Evolutionary conservation across 2,329 filamentous ascomycete genomes (phyloP), one percentile per base, ranked within the genome.

Genomic region (Cladosporium sp.): DNA sequence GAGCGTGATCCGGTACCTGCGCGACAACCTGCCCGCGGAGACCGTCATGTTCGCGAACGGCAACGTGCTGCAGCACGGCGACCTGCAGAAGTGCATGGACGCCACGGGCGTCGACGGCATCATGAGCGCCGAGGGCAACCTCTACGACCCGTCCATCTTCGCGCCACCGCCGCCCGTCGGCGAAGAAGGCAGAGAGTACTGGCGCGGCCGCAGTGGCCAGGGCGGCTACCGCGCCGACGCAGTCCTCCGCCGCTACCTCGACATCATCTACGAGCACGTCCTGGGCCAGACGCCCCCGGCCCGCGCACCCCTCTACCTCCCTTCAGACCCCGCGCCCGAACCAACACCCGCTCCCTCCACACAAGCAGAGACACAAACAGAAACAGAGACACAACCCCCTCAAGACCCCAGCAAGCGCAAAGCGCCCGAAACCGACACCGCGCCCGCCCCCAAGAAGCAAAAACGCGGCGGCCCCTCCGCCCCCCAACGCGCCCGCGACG

Each of bases 41-140:
- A 95, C 90, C 7, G 93, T 98, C 19, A 82, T 98, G 2, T 97
- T 98, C 66, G 93, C 93, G 3, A 98, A 98, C 68, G 93, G 93
- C 10, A 98, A 98, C 65, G 85, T 96, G 34, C 74, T 98, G 54
- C 86, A 88, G 67, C 79, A 86, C 54, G 84, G 77, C 0, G 92
- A 98, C 66, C 75, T 98, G 9, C 80, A 85, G 46, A 74, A 74
- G 16, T 97, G 92, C 64, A 73, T 98, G 16, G 80, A 83, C 46
- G 88, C 78, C 4, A 98, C 93, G 1, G 90, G 91, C 1, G 92
- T 85, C 1, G 93, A 98, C 68, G 93, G 81, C 14, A 83, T 98
- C 48, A 97, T 98, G 93, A 92, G 86, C 60, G 93, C 93, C 4
- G 93, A 98, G 71, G 93, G 90, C 0, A 95, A 96, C 66, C 78